Evolutionary conservation across 2,329 filamentous ascomycete species (phyloP).

Genomic region (Colletotrichum sp.): DNA sequence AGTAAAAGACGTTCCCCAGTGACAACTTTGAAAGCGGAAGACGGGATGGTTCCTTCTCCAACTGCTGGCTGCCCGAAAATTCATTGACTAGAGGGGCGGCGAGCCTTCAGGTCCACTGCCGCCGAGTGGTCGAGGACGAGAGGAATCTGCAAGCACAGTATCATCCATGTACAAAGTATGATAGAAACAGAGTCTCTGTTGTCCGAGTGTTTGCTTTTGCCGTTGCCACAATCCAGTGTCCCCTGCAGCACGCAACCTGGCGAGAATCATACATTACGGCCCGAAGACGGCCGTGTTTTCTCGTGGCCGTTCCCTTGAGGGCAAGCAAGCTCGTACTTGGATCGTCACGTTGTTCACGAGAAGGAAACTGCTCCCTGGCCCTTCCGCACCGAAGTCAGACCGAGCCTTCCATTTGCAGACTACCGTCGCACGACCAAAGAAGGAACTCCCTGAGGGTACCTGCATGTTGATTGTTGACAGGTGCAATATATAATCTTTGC

Average conservation of each 20-base stretch:
- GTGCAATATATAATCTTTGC: neutral
- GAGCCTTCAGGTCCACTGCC: neutral
- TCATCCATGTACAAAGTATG: neutral
- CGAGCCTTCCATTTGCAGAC: neutral
- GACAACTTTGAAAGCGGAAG: neutral
- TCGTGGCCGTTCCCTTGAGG: neutral
- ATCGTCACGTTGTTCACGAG: neutral
- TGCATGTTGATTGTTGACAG: neutral
- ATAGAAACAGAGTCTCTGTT: neutral
- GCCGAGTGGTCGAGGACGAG: neutral
- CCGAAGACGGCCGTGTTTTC: neutral
- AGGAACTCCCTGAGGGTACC: neutral
- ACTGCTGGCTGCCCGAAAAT: neutral
- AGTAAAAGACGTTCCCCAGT: constrained; percentile 34
- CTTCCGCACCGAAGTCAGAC: neutral
- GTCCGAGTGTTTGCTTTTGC: neutral
- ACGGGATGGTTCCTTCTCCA: neutral
- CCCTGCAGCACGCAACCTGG: accelerated
- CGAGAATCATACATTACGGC: neutral
- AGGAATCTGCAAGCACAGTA: neutral
- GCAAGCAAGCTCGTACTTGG: neutral
- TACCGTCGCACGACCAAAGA: neutral
- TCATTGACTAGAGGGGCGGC: neutral
- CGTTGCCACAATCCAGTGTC: neutral
- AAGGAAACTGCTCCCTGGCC: neutral